Conservation (phyloP, 2,329 filamentous ascomycete species). For the Aaosphaeria arxii region DNA sequence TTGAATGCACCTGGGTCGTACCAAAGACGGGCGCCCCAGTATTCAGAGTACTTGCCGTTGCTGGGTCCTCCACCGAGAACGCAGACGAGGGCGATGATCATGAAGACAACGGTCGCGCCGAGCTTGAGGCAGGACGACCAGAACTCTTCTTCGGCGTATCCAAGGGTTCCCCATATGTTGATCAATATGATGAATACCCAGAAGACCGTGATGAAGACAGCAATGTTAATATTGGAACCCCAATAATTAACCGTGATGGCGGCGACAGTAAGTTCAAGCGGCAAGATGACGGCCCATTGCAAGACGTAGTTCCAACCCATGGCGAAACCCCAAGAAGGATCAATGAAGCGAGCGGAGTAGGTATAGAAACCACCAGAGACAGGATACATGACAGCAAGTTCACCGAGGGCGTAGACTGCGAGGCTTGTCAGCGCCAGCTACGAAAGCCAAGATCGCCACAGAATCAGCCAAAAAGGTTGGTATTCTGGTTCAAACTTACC, state of each 20-base stretch:
- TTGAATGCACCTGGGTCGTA: conserved; percentile 51
- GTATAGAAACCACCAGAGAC: conserved; percentile 53
- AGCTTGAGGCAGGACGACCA: conserved; percentile 37
- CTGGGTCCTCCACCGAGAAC: conserved; percentile 56
- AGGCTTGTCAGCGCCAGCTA: conserved; percentile 37
- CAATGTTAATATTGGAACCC: conserved; percentile 17
- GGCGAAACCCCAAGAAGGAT: conserved; percentile 44
- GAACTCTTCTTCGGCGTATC: conserved; percentile 42
- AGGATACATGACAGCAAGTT: conserved; percentile 59
- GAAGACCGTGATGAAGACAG: conserved; percentile 39
- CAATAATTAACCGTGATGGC: conserved; percentile 39
- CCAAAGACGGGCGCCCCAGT: conserved; percentile 63
- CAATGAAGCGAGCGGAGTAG: conserved; percentile 49
- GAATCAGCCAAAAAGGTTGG: neutral
- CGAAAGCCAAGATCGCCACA: conserved; percentile 7
- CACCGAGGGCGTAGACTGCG: conserved; percentile 49
- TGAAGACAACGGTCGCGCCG: conserved; percentile 35
- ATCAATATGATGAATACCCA: conserved; percentile 35
- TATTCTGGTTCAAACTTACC: conserved; percentile 20
- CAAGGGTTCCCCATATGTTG: conserved; percentile 38
- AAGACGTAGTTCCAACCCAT: conserved; percentile 39
- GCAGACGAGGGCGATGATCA: conserved; percentile 51
- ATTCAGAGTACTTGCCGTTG: conserved; percentile 44
- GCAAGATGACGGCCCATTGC: conserved; percentile 37
- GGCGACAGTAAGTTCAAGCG: conserved; percentile 39